Conservation (phyloP, 371 early-diverging fungal genomes). For the Mortierella sp. region DNA sequence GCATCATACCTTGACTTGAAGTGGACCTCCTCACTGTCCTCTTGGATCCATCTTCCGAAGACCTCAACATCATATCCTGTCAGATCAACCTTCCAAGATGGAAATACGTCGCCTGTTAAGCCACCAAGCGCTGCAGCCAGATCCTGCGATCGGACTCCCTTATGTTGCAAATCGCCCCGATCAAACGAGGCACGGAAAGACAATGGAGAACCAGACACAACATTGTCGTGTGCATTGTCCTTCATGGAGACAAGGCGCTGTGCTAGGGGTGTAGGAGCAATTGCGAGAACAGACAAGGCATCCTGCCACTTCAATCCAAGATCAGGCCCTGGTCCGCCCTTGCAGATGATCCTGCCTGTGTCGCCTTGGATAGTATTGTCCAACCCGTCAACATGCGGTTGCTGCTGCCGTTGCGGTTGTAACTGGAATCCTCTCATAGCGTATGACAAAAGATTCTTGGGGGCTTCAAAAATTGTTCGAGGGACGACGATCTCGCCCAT, state of each 20-base stretch:
- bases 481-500: constrained; percentile 29
- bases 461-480: constrained; percentile 14
- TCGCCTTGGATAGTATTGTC: background rate
- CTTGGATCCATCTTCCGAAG: constrained; percentile 34
- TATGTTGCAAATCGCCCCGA: constrained; percentile 39
- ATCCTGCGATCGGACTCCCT: constrained; percentile 47
- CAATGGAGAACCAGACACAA: background rate
- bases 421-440: constrained; percentile 3
- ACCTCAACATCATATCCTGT: constrained; percentile 36
- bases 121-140: constrained; percentile 37
- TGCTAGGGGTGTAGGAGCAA: constrained; percentile 15
- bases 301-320: constrained; percentile 23
- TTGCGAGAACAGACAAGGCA: constrained; percentile 20
- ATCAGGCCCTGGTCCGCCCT: background rate
- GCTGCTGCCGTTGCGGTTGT: background rate
- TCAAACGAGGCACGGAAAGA: constrained; percentile 45
- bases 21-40: constrained; percentile 3
- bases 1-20: background rate
- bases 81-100: constrained; percentile 42
- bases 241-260: background rate
- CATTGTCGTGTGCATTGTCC: background rate
- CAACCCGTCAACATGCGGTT: background rate
- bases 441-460: constrained; percentile 12
- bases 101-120: constrained; percentile 28
- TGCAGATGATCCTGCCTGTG: background rate